phyloP scores from a whole-genome alignment of 129 eudicot species.

The Artemisia annua region DNA sequence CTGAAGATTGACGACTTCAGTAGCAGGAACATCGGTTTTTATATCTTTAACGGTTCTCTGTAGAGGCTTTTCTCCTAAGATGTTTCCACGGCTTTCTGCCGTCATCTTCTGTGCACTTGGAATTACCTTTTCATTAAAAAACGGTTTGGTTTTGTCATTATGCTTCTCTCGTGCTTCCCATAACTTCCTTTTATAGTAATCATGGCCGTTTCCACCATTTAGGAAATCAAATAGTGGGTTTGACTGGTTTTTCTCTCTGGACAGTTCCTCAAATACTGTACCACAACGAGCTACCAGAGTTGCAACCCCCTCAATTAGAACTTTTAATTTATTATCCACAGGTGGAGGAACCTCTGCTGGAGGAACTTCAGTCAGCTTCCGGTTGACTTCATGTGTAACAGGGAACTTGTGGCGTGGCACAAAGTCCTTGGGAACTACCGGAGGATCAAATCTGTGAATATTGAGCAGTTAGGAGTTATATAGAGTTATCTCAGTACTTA shows the following conservation, averaged over 20 bases:
- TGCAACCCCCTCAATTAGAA: conserved; percentile 91
- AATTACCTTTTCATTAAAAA: conserved; percentile 44
- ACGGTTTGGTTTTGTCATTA: conserved; percentile 46
- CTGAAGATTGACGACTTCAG: conserved; percentile 53
- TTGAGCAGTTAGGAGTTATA: neutral
- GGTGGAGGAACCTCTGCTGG: conserved; percentile 89
- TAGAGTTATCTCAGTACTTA: no score
- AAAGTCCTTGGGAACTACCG: conserved; percentile 79
- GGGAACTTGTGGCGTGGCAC: conserved; percentile 73
- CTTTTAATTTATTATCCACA: conserved; percentile 64
- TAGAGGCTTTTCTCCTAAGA: conserved; percentile 91
- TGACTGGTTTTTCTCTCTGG: conserved; percentile 86
- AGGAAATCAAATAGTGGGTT: conserved; percentile 83
- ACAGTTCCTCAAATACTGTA: conserved; percentile 88
- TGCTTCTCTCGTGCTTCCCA: conserved; percentile 92
- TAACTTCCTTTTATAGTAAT: conserved; percentile 75
- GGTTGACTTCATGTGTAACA: conserved; percentile 48
- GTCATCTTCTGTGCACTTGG: conserved; percentile 63
- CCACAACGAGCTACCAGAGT: conserved; percentile 96
- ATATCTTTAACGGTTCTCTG: conserved; percentile 56
- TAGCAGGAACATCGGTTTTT: conserved; percentile 40
- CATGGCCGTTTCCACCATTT: conserved; percentile 80
- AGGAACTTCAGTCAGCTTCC: conserved; percentile 43
- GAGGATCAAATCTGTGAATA: conserved; percentile 82
- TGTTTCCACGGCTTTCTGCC: conserved; percentile 85